These are phyloP conservation scores for Apiospora saccharicola DNA, from an alignment of 2,329 filamentous ascomycete genomes.

Conservation along the genomic window DNA sequence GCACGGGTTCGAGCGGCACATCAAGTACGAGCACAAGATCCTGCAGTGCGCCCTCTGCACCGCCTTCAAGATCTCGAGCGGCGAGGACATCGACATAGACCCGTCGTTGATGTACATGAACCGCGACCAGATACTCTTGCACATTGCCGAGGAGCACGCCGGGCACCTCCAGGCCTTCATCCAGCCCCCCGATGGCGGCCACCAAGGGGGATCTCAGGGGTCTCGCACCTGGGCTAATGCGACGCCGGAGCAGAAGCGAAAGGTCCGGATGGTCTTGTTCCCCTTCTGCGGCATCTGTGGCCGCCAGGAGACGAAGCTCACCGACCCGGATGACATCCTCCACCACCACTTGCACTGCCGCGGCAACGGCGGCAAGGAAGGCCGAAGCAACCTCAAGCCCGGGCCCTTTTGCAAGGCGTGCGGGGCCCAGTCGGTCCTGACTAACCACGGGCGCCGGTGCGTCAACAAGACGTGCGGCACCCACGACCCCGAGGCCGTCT, in stretches of 20 bases:
- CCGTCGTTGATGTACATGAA: conserved; percentile 23
- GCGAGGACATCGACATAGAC: not conserved
- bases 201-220: too few species aligned
- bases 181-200: not conserved
- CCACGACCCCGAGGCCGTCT: not conserved
- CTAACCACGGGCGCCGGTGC: not conserved
- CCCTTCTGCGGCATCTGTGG: conserved; percentile 25
- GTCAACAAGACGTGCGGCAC: not conserved
- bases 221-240: not conserved
- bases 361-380: not conserved
- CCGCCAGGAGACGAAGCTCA: not conserved
- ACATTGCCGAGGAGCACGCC: conserved; percentile 6
- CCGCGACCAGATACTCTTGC: conserved; percentile 11
- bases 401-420: not conserved
- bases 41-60: conserved; percentile 40
- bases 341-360: conserved; percentile 12
- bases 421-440: not conserved
- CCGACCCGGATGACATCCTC: conserved; percentile 14
- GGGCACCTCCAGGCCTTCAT: not conserved
- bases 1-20: conserved; percentile 45
- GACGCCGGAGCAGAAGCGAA: not conserved
- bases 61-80: not conserved
- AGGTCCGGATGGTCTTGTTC: not conserved
- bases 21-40: conserved; percentile 43
- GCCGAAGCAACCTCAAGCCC: not conserved